Percentiles rank a stretch among this genome's conserved stretches.
These are phyloP conservation scores for Fusarium irregulare DNA, from an alignment of 2,329 filamentous ascomycete species.

Conservation along the genomic window DNA sequence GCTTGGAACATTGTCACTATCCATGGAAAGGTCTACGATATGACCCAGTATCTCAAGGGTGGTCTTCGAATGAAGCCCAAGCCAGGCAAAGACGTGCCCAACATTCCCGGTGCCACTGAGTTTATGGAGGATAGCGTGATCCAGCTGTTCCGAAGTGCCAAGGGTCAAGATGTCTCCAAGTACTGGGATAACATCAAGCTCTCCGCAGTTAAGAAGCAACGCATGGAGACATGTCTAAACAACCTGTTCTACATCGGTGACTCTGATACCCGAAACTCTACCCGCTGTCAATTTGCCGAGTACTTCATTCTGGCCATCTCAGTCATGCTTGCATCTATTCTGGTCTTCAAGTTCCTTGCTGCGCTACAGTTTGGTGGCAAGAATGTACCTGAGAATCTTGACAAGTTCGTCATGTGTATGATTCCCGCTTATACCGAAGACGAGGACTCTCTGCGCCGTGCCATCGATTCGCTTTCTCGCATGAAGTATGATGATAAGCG, in stretches of 20 bases:
- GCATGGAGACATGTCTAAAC: constrained; percentile 87
- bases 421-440: constrained; percentile 98
- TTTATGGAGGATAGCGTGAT: constrained; percentile 86
- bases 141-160: constrained; percentile 77
- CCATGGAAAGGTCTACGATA: constrained; percentile 83
- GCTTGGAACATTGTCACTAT: constrained; percentile 80
- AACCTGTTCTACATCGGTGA: constrained; percentile 96
- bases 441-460: constrained; percentile 94
- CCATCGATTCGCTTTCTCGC: constrained; percentile 93
- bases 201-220: constrained; percentile 63
- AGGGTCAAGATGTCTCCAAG: constrained; percentile 85
- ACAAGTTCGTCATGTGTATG: constrained; percentile 98
- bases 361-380: constrained; percentile 93
- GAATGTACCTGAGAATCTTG: constrained; percentile 92
- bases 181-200: constrained; percentile 80
- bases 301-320: constrained; percentile 92
- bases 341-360: constrained; percentile 96
- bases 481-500: constrained; percentile 99
- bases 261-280: constrained; percentile 89
- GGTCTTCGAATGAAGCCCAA: constrained; percentile 74
- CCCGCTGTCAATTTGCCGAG: constrained; percentile 84
- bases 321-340: constrained; percentile 80
- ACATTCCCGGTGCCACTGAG: constrained; percentile 66
- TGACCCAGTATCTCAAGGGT: constrained; percentile 84
- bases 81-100: constrained; percentile 61